Conservation (phyloP, 2,329 filamentous ascomycete genomes). For the Verticillium nubilum region DNA sequence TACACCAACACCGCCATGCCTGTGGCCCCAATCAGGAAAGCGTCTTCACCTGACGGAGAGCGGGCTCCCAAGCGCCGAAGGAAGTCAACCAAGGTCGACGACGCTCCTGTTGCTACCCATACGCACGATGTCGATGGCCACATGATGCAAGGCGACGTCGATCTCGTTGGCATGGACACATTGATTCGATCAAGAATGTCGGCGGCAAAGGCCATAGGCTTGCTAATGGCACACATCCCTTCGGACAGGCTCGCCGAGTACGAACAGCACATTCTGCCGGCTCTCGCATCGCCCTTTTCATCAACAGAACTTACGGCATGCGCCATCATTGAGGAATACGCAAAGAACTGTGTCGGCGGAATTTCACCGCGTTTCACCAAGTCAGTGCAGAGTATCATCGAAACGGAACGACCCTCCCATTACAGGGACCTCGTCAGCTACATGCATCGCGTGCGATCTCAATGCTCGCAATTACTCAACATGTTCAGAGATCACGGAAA, state of each 20-base stretch:
- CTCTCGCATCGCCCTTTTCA: conserved; percentile 68
- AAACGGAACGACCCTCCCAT: conserved; percentile 71
- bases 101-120: conserved; percentile 55
- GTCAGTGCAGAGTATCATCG: conserved; percentile 69
- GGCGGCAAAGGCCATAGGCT: conserved; percentile 79
- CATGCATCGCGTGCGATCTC: conserved; percentile 81
- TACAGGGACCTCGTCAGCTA: conserved; percentile 90
- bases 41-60: conserved; percentile 51
- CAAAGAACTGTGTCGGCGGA: conserved; percentile 47
- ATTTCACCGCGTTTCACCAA: conserved; percentile 56
- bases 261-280: conserved; percentile 58
- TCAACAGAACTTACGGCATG: conserved; percentile 82
- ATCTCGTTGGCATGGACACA: conserved; percentile 84
- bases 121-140: conserved; percentile 95
- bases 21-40: conserved; percentile 37
- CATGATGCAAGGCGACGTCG: conserved; percentile 96
- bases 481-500: conserved; percentile 90
- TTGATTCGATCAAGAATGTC: conserved; percentile 86
- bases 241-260: conserved; percentile 55
- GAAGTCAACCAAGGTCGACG: conserved; percentile 79
- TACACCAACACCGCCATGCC: conserved; percentile 55
- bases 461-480: conserved; percentile 85
- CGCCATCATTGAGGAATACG: conserved; percentile 85
- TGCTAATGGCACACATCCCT: conserved; percentile 76
- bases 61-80: conserved; percentile 70